A percentile compares a stretch with the other conserved stretches of the same genome.
Conservation (phyloP, 2,329 filamentous ascomycete genomes). For the Pezicula neosporulosa region DNA sequence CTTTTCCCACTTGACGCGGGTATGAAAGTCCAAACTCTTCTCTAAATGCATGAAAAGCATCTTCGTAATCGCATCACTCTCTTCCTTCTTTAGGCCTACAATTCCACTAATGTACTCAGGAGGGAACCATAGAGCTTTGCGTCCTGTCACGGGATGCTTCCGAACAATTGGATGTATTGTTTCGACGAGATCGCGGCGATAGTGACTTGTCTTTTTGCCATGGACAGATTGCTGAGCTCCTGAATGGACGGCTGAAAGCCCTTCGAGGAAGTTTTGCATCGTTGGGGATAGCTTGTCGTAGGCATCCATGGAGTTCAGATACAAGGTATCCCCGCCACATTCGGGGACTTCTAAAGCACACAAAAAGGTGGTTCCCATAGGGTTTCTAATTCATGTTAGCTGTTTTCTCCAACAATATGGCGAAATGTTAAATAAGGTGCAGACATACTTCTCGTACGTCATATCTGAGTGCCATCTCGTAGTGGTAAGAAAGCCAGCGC, state of each 20-base stretch:
- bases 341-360: slow-evolving; percentile 76
- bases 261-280: slow-evolving; percentile 74
- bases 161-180: slow-evolving; percentile 72
- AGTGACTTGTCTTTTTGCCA: slow-evolving; percentile 49
- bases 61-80: slow-evolving; percentile 51
- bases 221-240: slow-evolving; percentile 73
- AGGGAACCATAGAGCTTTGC: slow-evolving; percentile 78
- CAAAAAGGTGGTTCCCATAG: slow-evolving; percentile 81
- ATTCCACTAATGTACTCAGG: slow-evolving; percentile 60
- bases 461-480: slow-evolving; percentile 85
- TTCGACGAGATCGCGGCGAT: slow-evolving; percentile 66
- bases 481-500: slow-evolving; percentile 66
- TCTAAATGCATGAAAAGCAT: slow-evolving; percentile 68
- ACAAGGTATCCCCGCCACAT: slow-evolving; percentile 78
- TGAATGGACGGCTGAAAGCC: slow-evolving; percentile 74
- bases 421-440: neutral
- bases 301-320: slow-evolving; percentile 71
- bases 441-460: slow-evolving; percentile 61
- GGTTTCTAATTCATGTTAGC: slow-evolving; percentile 47
- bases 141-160: slow-evolving; percentile 73
- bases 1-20: slow-evolving; percentile 69
- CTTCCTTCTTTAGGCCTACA: slow-evolving; percentile 77
- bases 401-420: neutral
- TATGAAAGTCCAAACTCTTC: slow-evolving; percentile 62
- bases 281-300: slow-evolving; percentile 73